These are phyloP conservation scores for Nectriaceae sp. DNA, from an alignment of 2,329 filamentous ascomycete species.

Conservation along the genomic window DNA sequence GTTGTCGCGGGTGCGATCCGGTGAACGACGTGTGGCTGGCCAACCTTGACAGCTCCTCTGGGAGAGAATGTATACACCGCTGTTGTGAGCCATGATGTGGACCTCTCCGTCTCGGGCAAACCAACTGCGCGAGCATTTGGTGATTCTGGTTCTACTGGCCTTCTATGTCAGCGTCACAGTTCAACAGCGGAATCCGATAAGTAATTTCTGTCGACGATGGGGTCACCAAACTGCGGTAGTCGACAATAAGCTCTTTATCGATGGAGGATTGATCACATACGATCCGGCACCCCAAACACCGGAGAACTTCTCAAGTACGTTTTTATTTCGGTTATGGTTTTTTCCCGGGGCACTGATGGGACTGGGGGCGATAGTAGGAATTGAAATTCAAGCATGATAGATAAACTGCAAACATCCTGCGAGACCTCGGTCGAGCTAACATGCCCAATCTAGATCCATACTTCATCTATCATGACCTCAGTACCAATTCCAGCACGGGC, in stretches of 20 bases:
- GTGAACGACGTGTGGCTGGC: not conserved
- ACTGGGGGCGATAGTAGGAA: no score
- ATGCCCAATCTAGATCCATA: constrained; percentile 21
- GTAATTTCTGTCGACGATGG: constrained; percentile 55
- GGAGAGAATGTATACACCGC: constrained; percentile 24
- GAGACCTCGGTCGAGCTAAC: no score
- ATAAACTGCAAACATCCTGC: no score
- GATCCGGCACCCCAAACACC: constrained; percentile 49
- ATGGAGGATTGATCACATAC: constrained; percentile 61
- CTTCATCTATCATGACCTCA: constrained; percentile 59
- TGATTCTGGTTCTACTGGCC: constrained; percentile 20
- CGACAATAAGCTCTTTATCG: constrained; percentile 61
- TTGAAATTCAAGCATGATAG: no score
- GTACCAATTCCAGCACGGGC: constrained; percentile 41
- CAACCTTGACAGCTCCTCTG: not conserved
- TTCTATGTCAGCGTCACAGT: constrained; percentile 21
- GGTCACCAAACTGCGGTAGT: constrained; percentile 63
- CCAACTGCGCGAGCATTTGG: constrained; percentile 17
- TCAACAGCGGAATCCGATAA: constrained; percentile 51
- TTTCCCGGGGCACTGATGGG: no score
- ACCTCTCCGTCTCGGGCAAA: constrained; percentile 19
- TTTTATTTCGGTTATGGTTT: no score
- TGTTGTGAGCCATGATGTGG: constrained; percentile 26
- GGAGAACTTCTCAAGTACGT: constrained; percentile 59
- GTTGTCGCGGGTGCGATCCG: not conserved